Conservation (phyloP, 768 basidiomycete genomes). For the Dendrothele bispora region DNA sequence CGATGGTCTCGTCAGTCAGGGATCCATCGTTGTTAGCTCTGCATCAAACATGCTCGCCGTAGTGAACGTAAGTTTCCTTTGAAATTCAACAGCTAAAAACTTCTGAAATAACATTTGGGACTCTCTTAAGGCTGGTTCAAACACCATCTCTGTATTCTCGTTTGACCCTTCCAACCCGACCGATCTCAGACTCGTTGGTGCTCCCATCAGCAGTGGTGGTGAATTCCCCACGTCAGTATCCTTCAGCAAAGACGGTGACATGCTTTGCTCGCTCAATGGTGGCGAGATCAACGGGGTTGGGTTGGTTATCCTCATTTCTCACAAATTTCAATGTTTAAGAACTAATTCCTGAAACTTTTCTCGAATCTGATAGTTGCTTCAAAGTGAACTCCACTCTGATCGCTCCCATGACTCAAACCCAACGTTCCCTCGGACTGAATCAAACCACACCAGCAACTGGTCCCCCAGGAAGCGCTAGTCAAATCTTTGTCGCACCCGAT, state of each 20-base stretch:
- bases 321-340: too few species aligned
- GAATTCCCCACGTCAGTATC: slow-evolving; percentile 38
- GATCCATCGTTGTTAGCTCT: slow-evolving; percentile 15
- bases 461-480: slow-evolving; percentile 42
- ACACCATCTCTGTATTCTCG: slow-evolving; percentile 33
- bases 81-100: background rate
- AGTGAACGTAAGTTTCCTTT: slow-evolving; percentile 15
- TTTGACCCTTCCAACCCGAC: slow-evolving; percentile 32
- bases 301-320: slow-evolving; percentile 16
- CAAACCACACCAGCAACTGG: slow-evolving; percentile 53
- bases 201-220: slow-evolving; percentile 32
- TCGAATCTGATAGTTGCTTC: slow-evolving; percentile 26
- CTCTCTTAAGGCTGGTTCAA: slow-evolving; percentile 33
- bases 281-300: slow-evolving; percentile 33
- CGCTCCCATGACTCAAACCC: slow-evolving; percentile 38
- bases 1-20: slow-evolving; percentile 26
- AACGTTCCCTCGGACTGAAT: slow-evolving; percentile 43
- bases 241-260: slow-evolving; percentile 27
- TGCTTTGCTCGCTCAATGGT: slow-evolving; percentile 34
- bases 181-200: slow-evolving; percentile 27
- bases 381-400: slow-evolving; percentile 33
- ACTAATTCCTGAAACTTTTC: background rate
- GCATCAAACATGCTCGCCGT: slow-evolving; percentile 15
- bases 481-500: slow-evolving; percentile 47
- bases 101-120: background rate